Conservation (phyloP, 148 eudicot species). For the Cornus kousa region DNA sequence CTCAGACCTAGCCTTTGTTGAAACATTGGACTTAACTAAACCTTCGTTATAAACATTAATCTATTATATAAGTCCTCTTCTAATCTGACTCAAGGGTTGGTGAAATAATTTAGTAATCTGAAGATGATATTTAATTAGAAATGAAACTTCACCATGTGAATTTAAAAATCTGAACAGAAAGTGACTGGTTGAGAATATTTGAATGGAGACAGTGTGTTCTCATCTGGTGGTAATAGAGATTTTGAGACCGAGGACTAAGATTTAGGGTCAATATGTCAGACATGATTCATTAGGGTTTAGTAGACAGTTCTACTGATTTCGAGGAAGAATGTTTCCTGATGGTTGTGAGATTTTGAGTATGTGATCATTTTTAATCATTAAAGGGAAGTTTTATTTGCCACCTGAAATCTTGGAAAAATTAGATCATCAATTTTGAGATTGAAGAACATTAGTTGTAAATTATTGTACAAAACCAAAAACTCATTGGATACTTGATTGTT, state of each 20-base stretch:
- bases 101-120: background rate
- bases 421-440: too few relatives aligned
- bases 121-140: background rate
- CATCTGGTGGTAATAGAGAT: background rate
- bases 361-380: too few relatives aligned
- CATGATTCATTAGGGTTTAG: too few relatives aligned
- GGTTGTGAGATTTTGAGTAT: too few relatives aligned
- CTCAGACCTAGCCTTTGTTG: background rate
- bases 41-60: background rate
- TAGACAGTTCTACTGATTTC: too few relatives aligned
- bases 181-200: background rate
- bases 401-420: too few relatives aligned
- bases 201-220: background rate
- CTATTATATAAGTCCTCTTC: background rate
- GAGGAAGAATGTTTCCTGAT: too few relatives aligned
- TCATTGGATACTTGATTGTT: too few relatives aligned
- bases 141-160: background rate
- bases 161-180: constrained; percentile 4
- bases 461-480: too few relatives aligned
- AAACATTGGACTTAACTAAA: background rate
- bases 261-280: too few relatives aligned
- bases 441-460: too few relatives aligned
- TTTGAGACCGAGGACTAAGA: background rate
- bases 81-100: background rate
- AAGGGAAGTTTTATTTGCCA: too few relatives aligned